A percentile compares a stretch with the other conserved stretches of the same genome.
Evolutionary conservation across 2,329 filamentous ascomycete species (phyloP).

Genomic region (Cercospora sp.): DNA sequence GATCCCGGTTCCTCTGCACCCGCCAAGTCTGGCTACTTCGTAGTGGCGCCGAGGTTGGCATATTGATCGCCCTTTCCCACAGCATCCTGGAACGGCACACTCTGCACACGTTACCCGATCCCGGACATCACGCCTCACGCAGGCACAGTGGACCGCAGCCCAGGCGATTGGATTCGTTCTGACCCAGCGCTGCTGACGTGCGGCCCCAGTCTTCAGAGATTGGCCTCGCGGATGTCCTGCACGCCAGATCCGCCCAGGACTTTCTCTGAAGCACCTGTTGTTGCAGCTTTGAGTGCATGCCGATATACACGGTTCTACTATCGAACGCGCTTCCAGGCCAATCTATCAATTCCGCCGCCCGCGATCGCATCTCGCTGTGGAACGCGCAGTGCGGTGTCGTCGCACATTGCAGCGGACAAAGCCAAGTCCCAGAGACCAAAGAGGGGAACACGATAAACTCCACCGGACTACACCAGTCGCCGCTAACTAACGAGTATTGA

Average conservation of each 20-base stretch:
- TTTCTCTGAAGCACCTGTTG: not conserved
- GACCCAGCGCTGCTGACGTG: not conserved
- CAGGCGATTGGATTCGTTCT: conserved; percentile 13
- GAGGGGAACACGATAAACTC: conserved; percentile 17
- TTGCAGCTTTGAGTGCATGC: not conserved
- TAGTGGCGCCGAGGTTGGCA: conserved; percentile 12
- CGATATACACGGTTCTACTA: not conserved
- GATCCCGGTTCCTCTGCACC: not conserved
- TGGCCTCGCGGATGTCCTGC: conserved; percentile 5
- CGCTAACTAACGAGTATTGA: conserved; percentile 19
- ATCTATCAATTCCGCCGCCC: not conserved
- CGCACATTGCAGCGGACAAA: not conserved
- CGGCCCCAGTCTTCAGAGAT: conserved; percentile 8
- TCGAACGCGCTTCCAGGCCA: not conserved
- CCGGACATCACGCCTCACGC: conserved; percentile 1
- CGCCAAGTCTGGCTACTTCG: not conserved
- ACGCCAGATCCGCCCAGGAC: not conserved
- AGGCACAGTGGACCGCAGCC: conserved; percentile 17
- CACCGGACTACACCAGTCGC: conserved; percentile 12
- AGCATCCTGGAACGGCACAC: not conserved
- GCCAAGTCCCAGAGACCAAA: conserved; percentile 4
- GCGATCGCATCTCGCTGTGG: not conserved
- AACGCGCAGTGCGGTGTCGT: not conserved
- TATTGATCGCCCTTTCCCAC: not conserved
- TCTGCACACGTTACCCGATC: conserved; percentile 11